These are phyloP conservation scores for Nissolia schottii DNA, from an alignment of 306 rosid genomes.

Conservation along the genomic window DNA sequence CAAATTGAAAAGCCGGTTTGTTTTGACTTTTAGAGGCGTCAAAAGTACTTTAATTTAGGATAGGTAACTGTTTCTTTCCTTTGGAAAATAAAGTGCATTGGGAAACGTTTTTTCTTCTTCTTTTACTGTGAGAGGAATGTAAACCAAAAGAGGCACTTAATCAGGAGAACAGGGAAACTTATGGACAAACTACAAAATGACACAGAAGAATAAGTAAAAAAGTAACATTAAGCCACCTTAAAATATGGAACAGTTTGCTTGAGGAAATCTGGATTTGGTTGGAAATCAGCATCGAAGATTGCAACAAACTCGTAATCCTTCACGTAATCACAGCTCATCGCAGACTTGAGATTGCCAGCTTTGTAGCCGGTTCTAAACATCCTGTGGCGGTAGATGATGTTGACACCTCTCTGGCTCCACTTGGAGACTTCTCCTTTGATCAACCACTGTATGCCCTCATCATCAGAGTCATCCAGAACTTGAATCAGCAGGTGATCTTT, in stretches of 20 bases:
- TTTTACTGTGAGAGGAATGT: too few species aligned
- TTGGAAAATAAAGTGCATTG: too few species aligned
- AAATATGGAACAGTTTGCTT: conserved; percentile 66
- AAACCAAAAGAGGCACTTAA: too few species aligned
- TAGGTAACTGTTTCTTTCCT: too few species aligned
- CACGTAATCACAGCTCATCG: conserved; percentile 64
- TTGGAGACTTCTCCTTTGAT: conserved; percentile 58
- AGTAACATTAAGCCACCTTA: conserved; percentile 38
- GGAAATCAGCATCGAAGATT: conserved; percentile 77
- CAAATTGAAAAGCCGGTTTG: too few species aligned
- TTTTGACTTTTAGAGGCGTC: too few species aligned
- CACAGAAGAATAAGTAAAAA: not conserved
- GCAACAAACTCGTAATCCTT: conserved; percentile 69
- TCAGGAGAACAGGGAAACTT: not conserved
- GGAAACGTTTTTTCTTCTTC: too few species aligned
- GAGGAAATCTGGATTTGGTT: conserved; percentile 63
- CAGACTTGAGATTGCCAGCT: conserved; percentile 82
- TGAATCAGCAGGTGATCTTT: conserved; percentile 57
- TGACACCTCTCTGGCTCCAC: conserved; percentile 64
- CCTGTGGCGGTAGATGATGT: conserved; percentile 63
- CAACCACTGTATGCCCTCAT: conserved; percentile 57
- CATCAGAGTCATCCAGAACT: conserved; percentile 76
- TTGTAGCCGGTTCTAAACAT: conserved; percentile 64
- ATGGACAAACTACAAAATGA: not conserved
- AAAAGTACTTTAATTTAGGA: too few species aligned